Evolutionary conservation across 441 rosid species (phyloP).

Genomic region (Gossypium aridum): DNA sequence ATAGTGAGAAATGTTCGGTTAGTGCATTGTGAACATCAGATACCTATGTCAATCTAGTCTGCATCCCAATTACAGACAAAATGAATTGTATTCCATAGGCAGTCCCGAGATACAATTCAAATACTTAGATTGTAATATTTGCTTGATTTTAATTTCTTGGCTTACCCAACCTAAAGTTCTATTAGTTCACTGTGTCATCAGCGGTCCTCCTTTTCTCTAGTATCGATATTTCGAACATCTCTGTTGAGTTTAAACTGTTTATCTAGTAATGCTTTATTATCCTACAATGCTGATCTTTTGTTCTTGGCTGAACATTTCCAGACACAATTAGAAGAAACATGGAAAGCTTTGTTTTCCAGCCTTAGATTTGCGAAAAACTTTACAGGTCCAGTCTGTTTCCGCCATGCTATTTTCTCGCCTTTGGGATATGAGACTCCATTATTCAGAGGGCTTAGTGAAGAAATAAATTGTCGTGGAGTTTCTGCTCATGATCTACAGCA

Average conservation of each 20-base stretch:
- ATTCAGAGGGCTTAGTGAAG: slow-evolving; percentile 57
- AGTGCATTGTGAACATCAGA: background rate
- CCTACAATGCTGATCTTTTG: slow-evolving; percentile 7
- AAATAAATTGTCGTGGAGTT: slow-evolving; percentile 50
- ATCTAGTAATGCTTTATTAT: background rate
- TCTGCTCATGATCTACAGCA: slow-evolving; percentile 51
- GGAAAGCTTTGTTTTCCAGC: slow-evolving; percentile 77
- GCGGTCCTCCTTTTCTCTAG: background rate
- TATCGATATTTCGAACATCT: background rate
- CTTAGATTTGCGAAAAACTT: slow-evolving; percentile 65
- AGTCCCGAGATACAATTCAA: background rate
- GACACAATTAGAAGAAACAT: slow-evolving; percentile 58
- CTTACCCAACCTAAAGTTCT: background rate
- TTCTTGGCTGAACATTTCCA: slow-evolving; percentile 8
- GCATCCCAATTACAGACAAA: background rate
- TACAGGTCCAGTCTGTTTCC: slow-evolving; percentile 67
- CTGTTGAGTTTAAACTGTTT: background rate
- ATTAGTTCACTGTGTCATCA: background rate
- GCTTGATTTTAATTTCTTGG: background rate
- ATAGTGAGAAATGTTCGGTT: background rate
- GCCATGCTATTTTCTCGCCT: slow-evolving; percentile 69
- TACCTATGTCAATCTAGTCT: background rate
- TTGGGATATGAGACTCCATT: slow-evolving; percentile 77
- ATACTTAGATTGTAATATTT: background rate
- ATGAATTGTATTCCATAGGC: background rate